These are phyloP conservation scores for Lodderomyces oxycetoniae DNA, from an alignment of 1,139 yeast genomes.

Conservation along the genomic window DNA sequence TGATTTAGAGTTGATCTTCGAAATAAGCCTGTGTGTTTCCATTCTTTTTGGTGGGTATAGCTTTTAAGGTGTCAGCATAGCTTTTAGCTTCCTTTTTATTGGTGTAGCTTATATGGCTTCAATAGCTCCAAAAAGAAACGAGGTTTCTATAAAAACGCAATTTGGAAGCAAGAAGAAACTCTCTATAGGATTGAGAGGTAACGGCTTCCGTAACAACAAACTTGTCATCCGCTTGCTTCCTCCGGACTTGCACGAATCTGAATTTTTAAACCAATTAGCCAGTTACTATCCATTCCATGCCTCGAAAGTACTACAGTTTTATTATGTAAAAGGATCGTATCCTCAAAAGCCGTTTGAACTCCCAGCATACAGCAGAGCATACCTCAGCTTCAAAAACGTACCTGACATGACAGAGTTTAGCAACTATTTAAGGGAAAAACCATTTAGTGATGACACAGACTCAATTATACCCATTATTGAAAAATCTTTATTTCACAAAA, in stretches of 20 bases:
- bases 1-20: too few relatives aligned
- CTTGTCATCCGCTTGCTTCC: slow-evolving; percentile 20
- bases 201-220: slow-evolving; percentile 7
- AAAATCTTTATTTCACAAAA: slow-evolving; percentile 21
- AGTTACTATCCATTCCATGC: slow-evolving; percentile 14
- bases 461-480: slow-evolving; percentile 23
- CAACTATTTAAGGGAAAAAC: slow-evolving; percentile 16
- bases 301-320: slow-evolving; percentile 13
- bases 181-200: background rate
- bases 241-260: slow-evolving; percentile 17
- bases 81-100: too few relatives aligned
- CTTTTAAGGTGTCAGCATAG: too few relatives aligned
- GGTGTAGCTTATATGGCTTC: too few relatives aligned
- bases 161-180: slow-evolving; percentile 1
- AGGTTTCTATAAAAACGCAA: background rate
- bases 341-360: slow-evolving; percentile 21
- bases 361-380: slow-evolving; percentile 29
- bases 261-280: slow-evolving; percentile 18
- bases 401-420: slow-evolving; percentile 15
- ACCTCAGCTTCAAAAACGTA: slow-evolving; percentile 20
- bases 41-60: too few relatives aligned
- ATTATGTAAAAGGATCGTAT: slow-evolving; percentile 19
- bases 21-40: too few relatives aligned
- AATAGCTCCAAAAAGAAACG: slow-evolving; percentile 10
- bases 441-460: slow-evolving; percentile 23